A percentile compares a stretch with the other conserved stretches of the same genome.
phyloP scores from a whole-genome alignment of 768 basidiomycete species.

The Mycena alexandri region DNA sequence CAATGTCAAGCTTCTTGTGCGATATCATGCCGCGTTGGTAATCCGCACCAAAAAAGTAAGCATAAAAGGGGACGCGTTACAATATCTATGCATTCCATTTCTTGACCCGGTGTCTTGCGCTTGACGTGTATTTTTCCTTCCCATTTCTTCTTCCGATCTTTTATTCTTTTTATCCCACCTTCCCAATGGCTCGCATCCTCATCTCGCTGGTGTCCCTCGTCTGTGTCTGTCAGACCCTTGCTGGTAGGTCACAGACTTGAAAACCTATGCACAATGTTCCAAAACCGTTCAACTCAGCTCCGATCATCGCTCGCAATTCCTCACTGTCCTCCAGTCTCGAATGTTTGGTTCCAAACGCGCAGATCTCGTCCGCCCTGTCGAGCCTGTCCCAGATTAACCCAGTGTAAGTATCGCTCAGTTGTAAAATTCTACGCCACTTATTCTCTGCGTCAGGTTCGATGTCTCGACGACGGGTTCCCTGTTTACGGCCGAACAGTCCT shows the following conservation, averaged over 20 bases:
- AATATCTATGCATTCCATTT: background rate
- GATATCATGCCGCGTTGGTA: too few relatives aligned
- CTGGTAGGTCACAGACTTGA: background rate
- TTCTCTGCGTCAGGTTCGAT: background rate
- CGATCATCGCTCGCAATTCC: background rate
- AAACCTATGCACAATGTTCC: background rate
- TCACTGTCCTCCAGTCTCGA: background rate
- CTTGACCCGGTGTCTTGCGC: constrained; percentile 1
- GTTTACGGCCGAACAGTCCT: background rate
- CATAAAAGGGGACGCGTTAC: too few relatives aligned
- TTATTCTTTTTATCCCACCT: too few relatives aligned
- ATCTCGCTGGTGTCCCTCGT: background rate
- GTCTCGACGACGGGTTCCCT: background rate
- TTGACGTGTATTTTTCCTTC: background rate
- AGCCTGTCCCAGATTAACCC: background rate
- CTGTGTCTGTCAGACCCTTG: background rate
- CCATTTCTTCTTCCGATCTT: background rate
- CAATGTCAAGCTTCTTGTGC: too few relatives aligned
- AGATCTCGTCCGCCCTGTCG: background rate
- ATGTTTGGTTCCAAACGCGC: background rate
- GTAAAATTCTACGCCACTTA: background rate
- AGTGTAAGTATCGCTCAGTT: background rate
- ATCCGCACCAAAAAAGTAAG: too few relatives aligned
- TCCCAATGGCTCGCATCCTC: background rate
- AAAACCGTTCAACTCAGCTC: background rate